These are phyloP conservation scores for Brassica hybrid DNA, from an alignment of 441 rosid species.

Conservation along the genomic window DNA sequence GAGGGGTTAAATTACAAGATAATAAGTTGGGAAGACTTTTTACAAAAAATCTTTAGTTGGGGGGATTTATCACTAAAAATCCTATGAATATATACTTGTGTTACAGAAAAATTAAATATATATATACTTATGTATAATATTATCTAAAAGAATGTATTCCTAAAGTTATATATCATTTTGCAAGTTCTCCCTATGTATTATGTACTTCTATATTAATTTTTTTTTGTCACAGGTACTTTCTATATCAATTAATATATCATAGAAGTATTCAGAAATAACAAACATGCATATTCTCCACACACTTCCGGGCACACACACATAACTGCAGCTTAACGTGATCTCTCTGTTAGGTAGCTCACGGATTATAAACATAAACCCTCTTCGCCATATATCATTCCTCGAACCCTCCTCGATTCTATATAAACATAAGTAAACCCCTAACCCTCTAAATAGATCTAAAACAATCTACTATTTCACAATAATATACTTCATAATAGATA, in stretches of 20 bases:
- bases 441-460: background rate
- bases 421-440: slow-evolving; percentile 18
- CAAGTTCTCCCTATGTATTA: background rate
- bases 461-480: background rate
- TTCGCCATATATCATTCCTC: background rate
- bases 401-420: slow-evolving; percentile 19
- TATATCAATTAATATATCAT: background rate
- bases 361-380: slow-evolving; percentile 13
- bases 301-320: background rate
- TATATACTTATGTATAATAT: too few relatives aligned
- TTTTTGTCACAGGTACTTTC: too few relatives aligned
- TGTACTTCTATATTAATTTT: background rate
- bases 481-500: slow-evolving; percentile 7
- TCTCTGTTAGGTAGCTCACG: slow-evolving; percentile 41
- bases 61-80: too few relatives aligned
- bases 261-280: slow-evolving; percentile 5
- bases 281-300: slow-evolving; percentile 18
- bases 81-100: too few relatives aligned
- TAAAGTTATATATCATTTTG: background rate
- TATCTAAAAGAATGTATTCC: background rate
- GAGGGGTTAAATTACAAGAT: too few relatives aligned
- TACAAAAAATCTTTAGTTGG: too few relatives aligned
- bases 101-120: too few relatives aligned
- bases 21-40: too few relatives aligned
- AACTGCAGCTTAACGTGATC: slow-evolving; percentile 30